These are phyloP conservation scores for Taiozyma sp. DNA, from an alignment of 1,139 yeast species.

Conservation along the genomic window DNA sequence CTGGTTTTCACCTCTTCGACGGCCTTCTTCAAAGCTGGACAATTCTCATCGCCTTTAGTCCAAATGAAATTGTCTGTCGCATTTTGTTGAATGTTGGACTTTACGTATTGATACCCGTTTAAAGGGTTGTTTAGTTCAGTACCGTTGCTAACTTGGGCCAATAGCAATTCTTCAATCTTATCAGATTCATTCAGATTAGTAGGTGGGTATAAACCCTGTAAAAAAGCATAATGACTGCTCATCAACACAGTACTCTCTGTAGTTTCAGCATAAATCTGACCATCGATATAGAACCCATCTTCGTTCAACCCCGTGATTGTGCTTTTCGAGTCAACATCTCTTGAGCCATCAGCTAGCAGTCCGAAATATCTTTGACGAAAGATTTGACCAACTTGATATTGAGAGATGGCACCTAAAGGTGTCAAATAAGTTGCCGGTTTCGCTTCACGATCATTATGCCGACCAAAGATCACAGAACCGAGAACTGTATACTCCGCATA, in stretches of 20 bases:
- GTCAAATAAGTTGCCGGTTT: constrained; percentile 38
- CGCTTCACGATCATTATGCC: constrained; percentile 42
- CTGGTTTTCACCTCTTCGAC: too few relatives aligned
- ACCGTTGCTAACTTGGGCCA: constrained; percentile 34
- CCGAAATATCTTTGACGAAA: constrained; percentile 37
- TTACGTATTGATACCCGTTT: constrained; percentile 40
- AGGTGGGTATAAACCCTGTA: constrained; percentile 43
- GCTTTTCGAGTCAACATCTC: constrained; percentile 17
- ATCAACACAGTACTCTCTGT: constrained; percentile 2
- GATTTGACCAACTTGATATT: constrained; percentile 32
- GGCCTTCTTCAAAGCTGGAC: constrained; percentile 32
- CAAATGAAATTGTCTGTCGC: constrained; percentile 34
- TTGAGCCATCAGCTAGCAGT: constrained; percentile 19
- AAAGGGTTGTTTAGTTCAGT: constrained; percentile 31
- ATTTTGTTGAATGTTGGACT: constrained; percentile 30
- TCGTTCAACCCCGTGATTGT: constrained; percentile 25
- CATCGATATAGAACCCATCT: constrained; percentile 24
- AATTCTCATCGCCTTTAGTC: constrained; percentile 36
- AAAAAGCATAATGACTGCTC: constrained; percentile 25
- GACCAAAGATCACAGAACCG: constrained; percentile 32
- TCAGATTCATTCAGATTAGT: constrained; percentile 24
- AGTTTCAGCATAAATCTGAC: constrained; percentile 29
- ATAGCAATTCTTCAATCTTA: constrained; percentile 19
- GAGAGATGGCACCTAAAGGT: constrained; percentile 35
- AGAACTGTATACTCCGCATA: background rate